Evolutionary conservation across 768 basidiomycete species (phyloP), one percentile per base, ranked within the genome.

Genomic region (Phanerodontia chrysosporium): DNA sequence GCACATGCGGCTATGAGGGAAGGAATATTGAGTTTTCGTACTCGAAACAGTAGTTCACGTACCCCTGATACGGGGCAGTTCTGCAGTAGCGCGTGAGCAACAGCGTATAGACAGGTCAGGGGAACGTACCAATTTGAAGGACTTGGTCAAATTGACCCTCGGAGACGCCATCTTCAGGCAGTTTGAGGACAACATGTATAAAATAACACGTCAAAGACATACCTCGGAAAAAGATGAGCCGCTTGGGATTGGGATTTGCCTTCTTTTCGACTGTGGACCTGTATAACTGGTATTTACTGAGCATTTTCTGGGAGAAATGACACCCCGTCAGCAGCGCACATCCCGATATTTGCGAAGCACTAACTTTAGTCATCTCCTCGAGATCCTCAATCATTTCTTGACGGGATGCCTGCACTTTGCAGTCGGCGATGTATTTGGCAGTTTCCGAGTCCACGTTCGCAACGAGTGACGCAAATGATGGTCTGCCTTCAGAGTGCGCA

Each of bases 381-480:
- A 93, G 66, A 44, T 89, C 87, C 24, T 83, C 83, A 29, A 93
- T 92, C 67, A 92, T 89, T 65, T 93, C 92, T 63, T 82, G 80
- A 0, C 87, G 78, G 13, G 87, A 85, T 0, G 65, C 77, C 69
- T 92, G 90, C 2, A 87, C 87, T 18, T 80, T 78, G 49, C 80
- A 84, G 36, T 80, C 85, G 35, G 77, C 77, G 28, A 78, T 58
- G 61, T 92, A 94, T 69, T 92, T 92, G 3, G 88, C 87, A 0
- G 80, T 83, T 57, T 86, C 82, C 0, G 82, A 82, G 68, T 94
- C 92, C 28, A 94, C 84, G 61, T 86, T 93, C 29, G 81, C 90
- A 18, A 93, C 91, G 6, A 94, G 75, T 6, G 90, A 79, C 0
- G 91, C 88, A 69, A 89, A 92, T 0, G 91, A 93, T 0, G 92